phyloP scores from a whole-genome alignment of 106 monocot species.

The Ottelia alismoides region DNA sequence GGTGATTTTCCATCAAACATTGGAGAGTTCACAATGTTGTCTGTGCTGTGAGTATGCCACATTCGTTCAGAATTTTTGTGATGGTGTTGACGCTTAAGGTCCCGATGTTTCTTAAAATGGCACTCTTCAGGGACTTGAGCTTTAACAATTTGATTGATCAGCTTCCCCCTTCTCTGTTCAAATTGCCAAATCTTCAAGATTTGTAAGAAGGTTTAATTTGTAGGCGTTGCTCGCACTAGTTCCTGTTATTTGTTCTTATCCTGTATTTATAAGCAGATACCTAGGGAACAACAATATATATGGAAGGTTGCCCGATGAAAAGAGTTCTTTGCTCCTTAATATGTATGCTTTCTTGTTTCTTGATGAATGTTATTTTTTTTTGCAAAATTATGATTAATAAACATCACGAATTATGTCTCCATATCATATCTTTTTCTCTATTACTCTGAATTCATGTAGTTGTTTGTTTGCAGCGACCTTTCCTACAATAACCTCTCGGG shows the following conservation, averaged over 20 bases:
- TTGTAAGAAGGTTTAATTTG: too few relatives aligned
- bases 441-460: too few relatives aligned
- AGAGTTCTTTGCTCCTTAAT: slow-evolving; percentile 35
- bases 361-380: too few relatives aligned
- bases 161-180: slow-evolving; percentile 68
- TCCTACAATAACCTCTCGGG: slow-evolving; percentile 88
- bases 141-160: slow-evolving; percentile 68
- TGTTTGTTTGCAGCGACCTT: slow-evolving; percentile 59
- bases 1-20: slow-evolving; percentile 40
- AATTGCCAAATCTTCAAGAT: slow-evolving; percentile 24
- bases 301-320: slow-evolving; percentile 47
- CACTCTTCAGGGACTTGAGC: too few relatives aligned
- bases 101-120: too few relatives aligned
- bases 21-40: slow-evolving; percentile 25
- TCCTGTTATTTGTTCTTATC: not conserved
- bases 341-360: slow-evolving; percentile 27
- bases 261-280: slow-evolving; percentile 31
- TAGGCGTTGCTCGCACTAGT: too few relatives aligned
- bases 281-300: slow-evolving; percentile 75
- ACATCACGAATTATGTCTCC: not conserved
- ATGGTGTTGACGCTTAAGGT: too few relatives aligned
- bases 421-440: too few relatives aligned
- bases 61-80: too few relatives aligned
- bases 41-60: slow-evolving; percentile 51
- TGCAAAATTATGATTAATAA: too few relatives aligned